Base-by-base conservation (phyloP, 495 filamentous ascomycete species). In the Neurospora sp. region DNA sequence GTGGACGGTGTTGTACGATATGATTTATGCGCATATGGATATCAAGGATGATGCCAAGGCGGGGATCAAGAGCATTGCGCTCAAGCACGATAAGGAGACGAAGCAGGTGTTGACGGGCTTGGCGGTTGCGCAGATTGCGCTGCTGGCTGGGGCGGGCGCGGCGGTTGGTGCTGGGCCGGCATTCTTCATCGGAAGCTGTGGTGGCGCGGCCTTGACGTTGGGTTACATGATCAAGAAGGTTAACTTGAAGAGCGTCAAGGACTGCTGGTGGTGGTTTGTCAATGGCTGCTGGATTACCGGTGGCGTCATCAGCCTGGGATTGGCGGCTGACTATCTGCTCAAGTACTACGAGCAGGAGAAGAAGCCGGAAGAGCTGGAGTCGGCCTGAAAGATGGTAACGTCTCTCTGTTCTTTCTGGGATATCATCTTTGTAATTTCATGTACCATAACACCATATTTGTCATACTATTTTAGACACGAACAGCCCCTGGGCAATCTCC, bases 11-110 rank as follows among this genome's bases (percentile, higher is more conserved):
- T 80, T 98, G 72, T 99, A 99, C 78, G 96, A 99, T 83, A 98
- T 97, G 91, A 97, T 99, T 23, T 99, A 99, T 82, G 96, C 96
- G 40, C 94, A 98, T 82, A 97, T 98, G 92, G 96, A 99, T 75
- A 94, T 99, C 80, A 92, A 91, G 78, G 96, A 99, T 77, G 96
- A 99, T 79, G 89, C 89, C 40, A 92, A 92, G 79, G 94, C 92
- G 0, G 96, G 96, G 1, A 97, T 99, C 83, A 98, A 97, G 84
- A 94, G 91, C 76, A 99, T 98, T 79, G 95, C 92, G 20, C 86
- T 98, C 31, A 90, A 91, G 79, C 94, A 99, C 77, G 92, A 96
- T 74, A 85, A 90, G 35, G 88, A 97, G 76, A 97, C 96, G 7
- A 98, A 98, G 83, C 84, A 90, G 39, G 88, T 99, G 14, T 84